phyloP scores from a whole-genome alignment of 768 basidiomycete genomes.

The Panus rudis region DNA sequence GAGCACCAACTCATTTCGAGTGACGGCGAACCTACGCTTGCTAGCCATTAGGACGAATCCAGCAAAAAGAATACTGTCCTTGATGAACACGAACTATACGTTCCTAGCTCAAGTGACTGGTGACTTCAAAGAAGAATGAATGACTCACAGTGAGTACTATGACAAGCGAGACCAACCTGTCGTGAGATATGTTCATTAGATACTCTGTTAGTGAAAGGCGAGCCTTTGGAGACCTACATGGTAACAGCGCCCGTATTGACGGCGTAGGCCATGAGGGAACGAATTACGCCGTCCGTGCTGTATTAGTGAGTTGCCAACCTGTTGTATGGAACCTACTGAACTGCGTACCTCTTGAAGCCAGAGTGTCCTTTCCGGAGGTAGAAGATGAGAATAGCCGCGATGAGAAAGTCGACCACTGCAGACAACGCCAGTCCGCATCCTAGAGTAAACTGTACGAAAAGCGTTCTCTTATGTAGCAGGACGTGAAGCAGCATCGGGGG shows the following conservation, averaged over 20 bases:
- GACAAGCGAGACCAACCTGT: background rate
- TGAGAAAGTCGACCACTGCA: too few relatives aligned
- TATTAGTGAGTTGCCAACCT: too few relatives aligned
- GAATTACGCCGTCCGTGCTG: constrained; percentile 2
- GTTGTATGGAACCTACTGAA: too few relatives aligned
- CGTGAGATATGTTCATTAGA: background rate
- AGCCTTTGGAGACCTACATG: background rate
- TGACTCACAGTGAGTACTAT: background rate
- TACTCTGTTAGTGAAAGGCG: too few relatives aligned
- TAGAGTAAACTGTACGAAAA: too few relatives aligned
- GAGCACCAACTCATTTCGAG: too few relatives aligned
- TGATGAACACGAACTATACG: constrained; percentile 3
- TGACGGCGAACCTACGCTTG: constrained; percentile 2
- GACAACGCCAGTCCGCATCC: too few relatives aligned
- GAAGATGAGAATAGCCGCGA: too few relatives aligned
- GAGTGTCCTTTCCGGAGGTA: too few relatives aligned
- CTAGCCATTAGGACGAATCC: constrained; percentile 2
- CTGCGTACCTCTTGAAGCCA: too few relatives aligned
- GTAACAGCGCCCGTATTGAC: constrained; percentile 5
- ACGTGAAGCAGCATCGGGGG: too few relatives aligned
- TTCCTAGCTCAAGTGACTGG: background rate
- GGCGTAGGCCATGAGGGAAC: constrained; percentile 1
- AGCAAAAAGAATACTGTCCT: constrained; percentile 1
- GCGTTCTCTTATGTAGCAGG: too few relatives aligned
- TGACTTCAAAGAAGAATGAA: background rate